Conservation (phyloP, 257 asterid species). For the Solanum medicagineum region DNA sequence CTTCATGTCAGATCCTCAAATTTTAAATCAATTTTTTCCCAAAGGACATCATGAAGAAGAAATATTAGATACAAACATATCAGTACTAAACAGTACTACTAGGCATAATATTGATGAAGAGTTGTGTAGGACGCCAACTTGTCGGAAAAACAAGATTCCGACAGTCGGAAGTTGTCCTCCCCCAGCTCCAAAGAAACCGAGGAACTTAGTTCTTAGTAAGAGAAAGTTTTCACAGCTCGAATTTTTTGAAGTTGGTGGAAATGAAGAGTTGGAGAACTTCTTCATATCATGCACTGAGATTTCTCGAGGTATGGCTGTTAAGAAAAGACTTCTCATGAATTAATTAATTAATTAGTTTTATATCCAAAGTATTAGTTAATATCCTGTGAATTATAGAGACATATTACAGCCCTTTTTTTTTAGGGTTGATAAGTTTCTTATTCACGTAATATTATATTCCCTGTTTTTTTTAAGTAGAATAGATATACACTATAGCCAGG, state of each 20-base stretch:
- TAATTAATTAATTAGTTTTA: neutral
- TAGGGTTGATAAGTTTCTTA: neutral
- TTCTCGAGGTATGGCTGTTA: slow-evolving; percentile 2
- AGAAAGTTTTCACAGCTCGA: neutral
- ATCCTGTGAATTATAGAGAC: neutral
- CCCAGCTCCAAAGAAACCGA: slow-evolving; percentile 13
- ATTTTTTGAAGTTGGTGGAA: slow-evolving; percentile 12
- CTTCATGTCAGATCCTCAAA: slow-evolving; percentile 11
- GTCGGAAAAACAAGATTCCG: slow-evolving; percentile 15
- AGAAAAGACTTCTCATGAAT: slow-evolving; percentile 1
- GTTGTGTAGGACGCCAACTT: slow-evolving; percentile 14
- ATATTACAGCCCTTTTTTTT: neutral
- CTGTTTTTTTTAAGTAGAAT: neutral
- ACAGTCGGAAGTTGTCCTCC: slow-evolving; percentile 12
- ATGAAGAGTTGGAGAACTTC: slow-evolving; percentile 23
- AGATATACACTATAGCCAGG: neutral
- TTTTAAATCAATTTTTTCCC: neutral
- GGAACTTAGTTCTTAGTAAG: neutral
- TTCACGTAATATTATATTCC: neutral
- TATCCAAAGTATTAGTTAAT: neutral
- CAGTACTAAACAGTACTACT: neutral
- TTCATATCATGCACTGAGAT: slow-evolving; percentile 4
- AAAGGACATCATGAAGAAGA: neutral
- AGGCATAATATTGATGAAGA: neutral
- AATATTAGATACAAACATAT: neutral